A percentile compares a stretch with the other conserved stretches of the same genome.
These are phyloP conservation scores for Penicillium ucsense DNA, from an alignment of 495 filamentous ascomycete genomes.

Conservation along the genomic window DNA sequence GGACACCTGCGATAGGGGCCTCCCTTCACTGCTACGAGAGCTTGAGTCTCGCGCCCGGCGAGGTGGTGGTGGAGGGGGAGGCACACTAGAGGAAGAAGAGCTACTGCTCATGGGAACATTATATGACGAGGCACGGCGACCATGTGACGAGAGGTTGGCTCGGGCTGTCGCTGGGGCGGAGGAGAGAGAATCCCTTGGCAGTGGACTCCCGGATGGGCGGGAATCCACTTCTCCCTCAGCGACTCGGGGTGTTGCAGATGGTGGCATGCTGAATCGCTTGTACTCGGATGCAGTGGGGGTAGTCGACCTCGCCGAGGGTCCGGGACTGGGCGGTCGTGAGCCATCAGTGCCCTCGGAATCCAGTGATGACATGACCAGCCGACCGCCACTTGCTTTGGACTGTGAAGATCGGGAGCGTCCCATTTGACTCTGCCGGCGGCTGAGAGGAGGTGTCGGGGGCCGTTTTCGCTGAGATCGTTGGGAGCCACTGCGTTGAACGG, in stretches of 20 bases:
- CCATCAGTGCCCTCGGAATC: slow-evolving; percentile 16
- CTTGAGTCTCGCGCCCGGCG: slow-evolving; percentile 47
- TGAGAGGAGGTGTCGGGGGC: slow-evolving; percentile 41
- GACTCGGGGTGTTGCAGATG: slow-evolving; percentile 5
- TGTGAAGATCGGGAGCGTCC: slow-evolving; percentile 29
- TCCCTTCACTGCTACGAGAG: slow-evolving; percentile 35
- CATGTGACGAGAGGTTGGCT: slow-evolving; percentile 5
- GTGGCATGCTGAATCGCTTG: slow-evolving; percentile 20
- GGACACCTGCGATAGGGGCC: slow-evolving; percentile 9
- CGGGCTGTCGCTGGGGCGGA: slow-evolving; percentile 1
- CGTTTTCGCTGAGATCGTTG: slow-evolving; percentile 33
- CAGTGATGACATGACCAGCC: slow-evolving; percentile 20
- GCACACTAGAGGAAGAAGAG: slow-evolving; percentile 13
- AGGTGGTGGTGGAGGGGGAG: slow-evolving; percentile 53
- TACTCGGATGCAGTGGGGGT: slow-evolving; percentile 7
- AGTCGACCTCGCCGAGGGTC: slow-evolving; percentile 9
- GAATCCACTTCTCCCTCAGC: slow-evolving; percentile 1
- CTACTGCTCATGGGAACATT: slow-evolving; percentile 20
- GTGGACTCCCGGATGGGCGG: not conserved
- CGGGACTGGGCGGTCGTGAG: slow-evolving; percentile 27
- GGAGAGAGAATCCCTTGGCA: slow-evolving; percentile 4
- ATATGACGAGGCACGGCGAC: slow-evolving; percentile 15
- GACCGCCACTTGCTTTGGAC: slow-evolving; percentile 24
- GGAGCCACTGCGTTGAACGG: slow-evolving; percentile 27
- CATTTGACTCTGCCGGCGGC: slow-evolving; percentile 41